These are phyloP conservation scores for Aurantiochytrium sp. DNA, from an alignment of 108 stramenopile genomes.

Conservation along the genomic window DNA sequence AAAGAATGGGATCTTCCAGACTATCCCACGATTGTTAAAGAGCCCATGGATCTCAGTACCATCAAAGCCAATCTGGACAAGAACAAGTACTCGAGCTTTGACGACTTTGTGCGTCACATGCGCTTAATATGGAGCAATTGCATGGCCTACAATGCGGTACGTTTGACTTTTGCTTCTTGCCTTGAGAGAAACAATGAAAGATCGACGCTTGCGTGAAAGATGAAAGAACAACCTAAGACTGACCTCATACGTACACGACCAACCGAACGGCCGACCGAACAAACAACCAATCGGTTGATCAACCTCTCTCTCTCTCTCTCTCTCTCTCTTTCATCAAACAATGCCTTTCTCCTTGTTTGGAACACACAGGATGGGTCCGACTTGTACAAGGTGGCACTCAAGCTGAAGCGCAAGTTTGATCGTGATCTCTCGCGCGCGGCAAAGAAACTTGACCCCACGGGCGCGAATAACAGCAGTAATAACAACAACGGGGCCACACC, in stretches of 20 bases:
- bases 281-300: no score
- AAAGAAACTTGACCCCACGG: background rate
- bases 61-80: conserved; percentile 31
- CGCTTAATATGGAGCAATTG: conserved; percentile 44
- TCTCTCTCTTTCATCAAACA: no score
- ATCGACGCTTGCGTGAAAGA: no score
- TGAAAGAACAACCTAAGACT: no score
- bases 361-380: background rate
- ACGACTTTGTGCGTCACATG: conserved; percentile 33
- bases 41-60: conserved; percentile 23
- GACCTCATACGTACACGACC: no score
- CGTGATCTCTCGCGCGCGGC: background rate
- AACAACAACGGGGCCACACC: background rate
- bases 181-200: no score
- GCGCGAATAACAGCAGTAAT: background rate
- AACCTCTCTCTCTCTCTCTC: no score
- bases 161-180: no score
- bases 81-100: conserved; percentile 23
- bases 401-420: background rate
- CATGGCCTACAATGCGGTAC: conserved; percentile 37
- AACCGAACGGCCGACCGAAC: no score
- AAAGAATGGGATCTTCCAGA: conserved; percentile 17
- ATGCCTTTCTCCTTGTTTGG: no score
- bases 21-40: conserved; percentile 20
- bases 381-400: background rate